Evolutionary conservation across 1,139 yeast species (phyloP).

Genomic region (Yamadazyma diddensiae): DNA sequence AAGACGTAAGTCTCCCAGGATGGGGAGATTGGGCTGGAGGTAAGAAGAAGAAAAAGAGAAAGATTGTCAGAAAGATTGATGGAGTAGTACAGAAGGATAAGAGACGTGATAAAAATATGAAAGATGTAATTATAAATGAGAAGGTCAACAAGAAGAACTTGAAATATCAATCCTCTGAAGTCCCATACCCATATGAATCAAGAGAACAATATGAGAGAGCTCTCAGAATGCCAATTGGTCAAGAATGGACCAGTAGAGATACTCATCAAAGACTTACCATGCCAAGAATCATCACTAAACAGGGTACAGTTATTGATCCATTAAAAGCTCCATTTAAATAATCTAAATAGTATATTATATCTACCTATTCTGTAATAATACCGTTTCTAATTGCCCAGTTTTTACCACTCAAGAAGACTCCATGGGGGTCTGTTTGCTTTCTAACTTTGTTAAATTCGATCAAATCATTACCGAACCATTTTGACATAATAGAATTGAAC

Average conservation of each 20-base stretch:
- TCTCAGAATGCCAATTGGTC: slow-evolving; percentile 94
- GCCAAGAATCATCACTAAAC: slow-evolving; percentile 84
- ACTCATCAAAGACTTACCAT: slow-evolving; percentile 85
- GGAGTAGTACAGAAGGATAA: slow-evolving; percentile 71
- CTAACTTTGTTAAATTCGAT: slow-evolving; percentile 59
- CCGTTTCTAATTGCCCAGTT: slow-evolving; percentile 85
- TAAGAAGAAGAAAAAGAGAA: slow-evolving; percentile 56
- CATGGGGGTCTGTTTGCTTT: slow-evolving; percentile 70
- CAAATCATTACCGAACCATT: slow-evolving; percentile 81
- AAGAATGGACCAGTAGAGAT: slow-evolving; percentile 90
- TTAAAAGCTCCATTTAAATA: slow-evolving; percentile 66
- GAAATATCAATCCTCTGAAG: slow-evolving; percentile 80
- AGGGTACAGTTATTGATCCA: slow-evolving; percentile 90
- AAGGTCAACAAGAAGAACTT: slow-evolving; percentile 76
- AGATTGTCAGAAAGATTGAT: slow-evolving; percentile 62
- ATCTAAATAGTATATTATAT: neutral
- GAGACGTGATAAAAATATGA: slow-evolving; percentile 72
- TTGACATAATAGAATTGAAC: slow-evolving; percentile 60
- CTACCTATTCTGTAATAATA: slow-evolving; percentile 35
- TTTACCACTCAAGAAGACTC: slow-evolving; percentile 73
- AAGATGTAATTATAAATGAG: slow-evolving; percentile 88
- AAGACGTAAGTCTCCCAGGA: slow-evolving; percentile 86
- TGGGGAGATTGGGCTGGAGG: slow-evolving; percentile 88
- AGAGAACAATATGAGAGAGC: slow-evolving; percentile 94
- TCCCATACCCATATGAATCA: slow-evolving; percentile 92